Evolutionary conservation across 1,284 basidiomycete genomes (phyloP).

Genomic region (Cutaneotrichosporon cavernicola): DNA sequence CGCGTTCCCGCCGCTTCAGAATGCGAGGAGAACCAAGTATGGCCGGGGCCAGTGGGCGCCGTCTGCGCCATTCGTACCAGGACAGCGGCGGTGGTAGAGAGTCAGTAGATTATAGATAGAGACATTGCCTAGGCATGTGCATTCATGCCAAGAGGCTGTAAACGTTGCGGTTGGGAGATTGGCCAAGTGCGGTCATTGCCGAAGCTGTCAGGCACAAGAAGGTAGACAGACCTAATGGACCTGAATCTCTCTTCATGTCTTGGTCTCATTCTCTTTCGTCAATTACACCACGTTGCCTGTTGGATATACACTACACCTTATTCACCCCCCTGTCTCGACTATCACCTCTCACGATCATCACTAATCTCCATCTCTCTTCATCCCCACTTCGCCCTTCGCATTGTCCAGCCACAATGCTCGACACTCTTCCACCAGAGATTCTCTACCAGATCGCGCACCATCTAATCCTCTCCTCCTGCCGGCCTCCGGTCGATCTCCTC

Average conservation of each 20-base stretch:
- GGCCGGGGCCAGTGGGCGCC: not conserved
- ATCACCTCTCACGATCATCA: not conserved
- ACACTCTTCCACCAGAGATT: constrained; percentile 63
- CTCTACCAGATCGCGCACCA: constrained; percentile 61
- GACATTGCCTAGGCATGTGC: not conserved
- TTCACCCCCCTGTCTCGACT: not conserved
- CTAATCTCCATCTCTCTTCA: not conserved
- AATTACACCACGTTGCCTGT: too few relatives aligned
- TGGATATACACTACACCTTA: too few relatives aligned
- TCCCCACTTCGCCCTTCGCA: not conserved
- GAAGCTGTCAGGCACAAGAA: not conserved
- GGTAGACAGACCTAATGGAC: too few relatives aligned
- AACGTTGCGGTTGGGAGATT: not conserved
- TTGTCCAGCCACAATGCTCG: constrained; percentile 30
- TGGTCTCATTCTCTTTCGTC: too few relatives aligned
- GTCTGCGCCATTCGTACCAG: constrained; percentile 17
- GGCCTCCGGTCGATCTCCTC: constrained; percentile 56
- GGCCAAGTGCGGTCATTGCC: not conserved
- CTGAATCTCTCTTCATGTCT: too few relatives aligned
- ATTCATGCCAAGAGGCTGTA: not conserved
- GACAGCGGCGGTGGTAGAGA: constrained; percentile 15
- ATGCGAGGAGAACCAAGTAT: not conserved
- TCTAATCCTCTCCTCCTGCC: constrained; percentile 42
- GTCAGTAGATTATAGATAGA: not conserved
- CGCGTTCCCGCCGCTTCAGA: constrained; percentile 3